Evolutionary conservation across 805 yeast species (phyloP).

Genomic region (Yamadazyma insecticola): DNA sequence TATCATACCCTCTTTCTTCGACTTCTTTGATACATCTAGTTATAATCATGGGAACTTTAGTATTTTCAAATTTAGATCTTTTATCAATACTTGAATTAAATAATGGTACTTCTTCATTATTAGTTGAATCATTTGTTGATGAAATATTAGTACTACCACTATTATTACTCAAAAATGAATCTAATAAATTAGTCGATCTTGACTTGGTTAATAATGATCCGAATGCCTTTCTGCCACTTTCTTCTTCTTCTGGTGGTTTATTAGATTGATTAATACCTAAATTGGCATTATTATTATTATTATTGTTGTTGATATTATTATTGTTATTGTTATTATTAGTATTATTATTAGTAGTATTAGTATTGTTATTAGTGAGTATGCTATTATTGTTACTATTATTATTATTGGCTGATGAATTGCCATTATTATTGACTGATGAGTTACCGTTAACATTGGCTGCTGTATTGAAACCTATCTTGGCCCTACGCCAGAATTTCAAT

Average conservation of each 20-base stretch:
- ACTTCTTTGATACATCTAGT: constrained; percentile 70
- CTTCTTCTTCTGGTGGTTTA: no score
- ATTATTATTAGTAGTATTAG: no score
- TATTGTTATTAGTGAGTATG: neutral
- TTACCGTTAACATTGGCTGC: constrained; percentile 2
- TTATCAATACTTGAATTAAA: constrained; percentile 56
- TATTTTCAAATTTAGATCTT: constrained; percentile 59
- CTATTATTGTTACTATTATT: no score
- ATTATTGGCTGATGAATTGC: constrained; percentile 6
- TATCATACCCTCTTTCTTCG: constrained; percentile 67
- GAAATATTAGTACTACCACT: constrained; percentile 4
- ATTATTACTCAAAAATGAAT: constrained; percentile 22
- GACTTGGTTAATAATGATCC: constrained; percentile 29
- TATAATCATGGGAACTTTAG: constrained; percentile 65
- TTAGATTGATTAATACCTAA: neutral
- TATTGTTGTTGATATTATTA: no score
- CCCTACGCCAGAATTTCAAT: constrained; percentile 42
- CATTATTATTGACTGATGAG: constrained; percentile 1
- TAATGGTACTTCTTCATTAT: constrained; percentile 22
- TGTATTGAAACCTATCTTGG: constrained; percentile 26
- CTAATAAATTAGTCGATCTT: constrained; percentile 44
- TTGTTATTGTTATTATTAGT: no score
- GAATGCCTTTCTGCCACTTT: constrained; percentile 2
- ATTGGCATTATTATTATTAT: neutral
- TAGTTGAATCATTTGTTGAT: constrained; percentile 3